A percentile compares a stretch with the other conserved stretches of the same genome.
Conservation (phyloP, 768 basidiomycete genomes). For the Gloeostereum incarnatum region DNA sequence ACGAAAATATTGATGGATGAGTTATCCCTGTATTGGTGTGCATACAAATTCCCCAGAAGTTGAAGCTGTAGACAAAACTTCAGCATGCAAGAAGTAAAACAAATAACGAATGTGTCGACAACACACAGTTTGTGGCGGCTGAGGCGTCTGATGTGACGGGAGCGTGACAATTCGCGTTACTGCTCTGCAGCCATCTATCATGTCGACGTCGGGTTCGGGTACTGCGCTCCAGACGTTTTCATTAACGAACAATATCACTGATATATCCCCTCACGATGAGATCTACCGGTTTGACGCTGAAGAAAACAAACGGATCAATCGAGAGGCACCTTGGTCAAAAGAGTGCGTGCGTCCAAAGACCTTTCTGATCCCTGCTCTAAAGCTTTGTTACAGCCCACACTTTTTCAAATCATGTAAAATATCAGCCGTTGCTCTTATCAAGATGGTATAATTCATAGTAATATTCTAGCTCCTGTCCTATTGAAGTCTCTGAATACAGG, state of each 20-base stretch:
- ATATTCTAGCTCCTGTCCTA: constrained; percentile 9
- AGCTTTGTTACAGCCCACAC: constrained; percentile 42
- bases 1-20: too few species aligned
- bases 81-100: too few species aligned
- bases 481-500: constrained; percentile 45
- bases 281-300: constrained; percentile 71
- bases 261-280: constrained; percentile 68
- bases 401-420: constrained; percentile 91
- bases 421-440: constrained; percentile 89
- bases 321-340: constrained; percentile 73
- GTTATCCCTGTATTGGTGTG: too few species aligned
- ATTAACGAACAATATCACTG: constrained; percentile 58
- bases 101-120: too few species aligned
- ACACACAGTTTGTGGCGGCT: too few species aligned
- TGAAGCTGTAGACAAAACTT: too few species aligned
- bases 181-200: neutral
- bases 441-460: constrained; percentile 53
- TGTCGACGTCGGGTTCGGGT: constrained; percentile 20
- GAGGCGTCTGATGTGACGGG: too few species aligned
- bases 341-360: constrained; percentile 47
- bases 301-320: constrained; percentile 56
- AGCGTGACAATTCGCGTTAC: too few species aligned
- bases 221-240: constrained; percentile 69
- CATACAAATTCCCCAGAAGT: too few species aligned
- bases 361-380: constrained; percentile 4